phyloP scores from a whole-genome alignment of 306 rosid species.

The Lathyrus tuberosus region DNA sequence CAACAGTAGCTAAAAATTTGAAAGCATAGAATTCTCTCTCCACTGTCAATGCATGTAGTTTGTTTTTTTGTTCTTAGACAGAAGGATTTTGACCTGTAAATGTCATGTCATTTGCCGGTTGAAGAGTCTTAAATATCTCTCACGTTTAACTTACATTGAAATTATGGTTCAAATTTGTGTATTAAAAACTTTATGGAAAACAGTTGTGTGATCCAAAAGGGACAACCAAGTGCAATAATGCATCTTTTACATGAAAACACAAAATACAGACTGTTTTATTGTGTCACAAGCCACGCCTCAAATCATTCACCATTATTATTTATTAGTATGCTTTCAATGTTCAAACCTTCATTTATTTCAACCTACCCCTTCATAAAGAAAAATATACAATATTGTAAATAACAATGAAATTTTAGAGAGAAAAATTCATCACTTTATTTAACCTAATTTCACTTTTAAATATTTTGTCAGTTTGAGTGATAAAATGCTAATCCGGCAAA shows the following conservation, averaged over 20 bases:
- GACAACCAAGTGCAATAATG: constrained; percentile 47
- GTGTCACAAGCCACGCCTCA: constrained; percentile 52
- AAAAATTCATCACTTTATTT: too few species aligned
- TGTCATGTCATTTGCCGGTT: neutral
- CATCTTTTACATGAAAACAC: constrained; percentile 46
- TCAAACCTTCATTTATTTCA: constrained; percentile 47
- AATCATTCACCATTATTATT: constrained; percentile 36
- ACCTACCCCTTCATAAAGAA: constrained; percentile 35
- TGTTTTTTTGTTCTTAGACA: constrained; percentile 26
- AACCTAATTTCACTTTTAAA: too few species aligned
- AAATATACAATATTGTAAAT: too few species aligned
- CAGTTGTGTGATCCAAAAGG: constrained; percentile 41
- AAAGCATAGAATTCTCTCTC: constrained; percentile 18
- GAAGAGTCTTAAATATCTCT: neutral
- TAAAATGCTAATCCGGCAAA: too few species aligned
- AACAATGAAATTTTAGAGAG: too few species aligned
- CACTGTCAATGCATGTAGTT: constrained; percentile 14
- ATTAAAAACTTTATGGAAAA: constrained; percentile 46
- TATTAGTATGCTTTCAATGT: constrained; percentile 36
- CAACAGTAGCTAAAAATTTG: neutral
- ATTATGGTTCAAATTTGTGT: constrained; percentile 32
- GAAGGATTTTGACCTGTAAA: constrained; percentile 16
- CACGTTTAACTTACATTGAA: constrained; percentile 35
- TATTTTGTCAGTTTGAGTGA: too few species aligned
- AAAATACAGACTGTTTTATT: constrained; percentile 41